Evolutionary conservation across 176 grass and related monocot species (phyloP), one percentile per base, ranked within the genome.

Genomic region (Triticum turgidum): DNA sequence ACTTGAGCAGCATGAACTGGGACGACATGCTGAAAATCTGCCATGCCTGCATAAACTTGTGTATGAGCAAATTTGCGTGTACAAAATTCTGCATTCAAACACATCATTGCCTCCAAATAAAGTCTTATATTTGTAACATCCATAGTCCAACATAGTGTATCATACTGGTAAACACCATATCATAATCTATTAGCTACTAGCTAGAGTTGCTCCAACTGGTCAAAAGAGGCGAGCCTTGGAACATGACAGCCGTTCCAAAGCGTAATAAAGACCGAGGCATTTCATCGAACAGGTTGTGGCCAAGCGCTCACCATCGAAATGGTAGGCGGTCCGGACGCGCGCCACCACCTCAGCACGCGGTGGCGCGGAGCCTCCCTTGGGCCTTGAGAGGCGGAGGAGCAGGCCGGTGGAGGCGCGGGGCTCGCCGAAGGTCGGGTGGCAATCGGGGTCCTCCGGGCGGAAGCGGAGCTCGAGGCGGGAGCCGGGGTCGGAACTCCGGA

Each of bases 11-110:
- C 91, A 87, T 95, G 93, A 11, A 95, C 81, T 45, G 90, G 87
- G 82, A 94, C 61, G 65, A 98, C 89, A 93, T 95, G 83, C 72
- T 98, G 96, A 87, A 92, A 98, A 77, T 98, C 96, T 70, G 86
- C 69, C 93, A 98, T 92, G 68, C 95, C 95, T 98, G 69, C 37
- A 86, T 65, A 61, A 42, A 27, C 20, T 78, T 41, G 25, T 54
- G 75, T 34, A 69, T 83, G 30, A 83, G 67, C 61, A 69, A 47
- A 82, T 47, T 25, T 42, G 25, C 69, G 18, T 12, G n/a, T 61
- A 24, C 0, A 85, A 78, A 15, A 14, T 22, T 56, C 20, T 29
- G 18, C 14, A 61, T 20, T 47, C 38, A 80, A 41, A 78, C 13
- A 62, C 61, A 74, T 41, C n/a, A 1, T 30, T 59, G 34, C 80